Evolutionary conservation across 106 monocot genomes (phyloP).

Genomic region (Acorus gramineus): DNA sequence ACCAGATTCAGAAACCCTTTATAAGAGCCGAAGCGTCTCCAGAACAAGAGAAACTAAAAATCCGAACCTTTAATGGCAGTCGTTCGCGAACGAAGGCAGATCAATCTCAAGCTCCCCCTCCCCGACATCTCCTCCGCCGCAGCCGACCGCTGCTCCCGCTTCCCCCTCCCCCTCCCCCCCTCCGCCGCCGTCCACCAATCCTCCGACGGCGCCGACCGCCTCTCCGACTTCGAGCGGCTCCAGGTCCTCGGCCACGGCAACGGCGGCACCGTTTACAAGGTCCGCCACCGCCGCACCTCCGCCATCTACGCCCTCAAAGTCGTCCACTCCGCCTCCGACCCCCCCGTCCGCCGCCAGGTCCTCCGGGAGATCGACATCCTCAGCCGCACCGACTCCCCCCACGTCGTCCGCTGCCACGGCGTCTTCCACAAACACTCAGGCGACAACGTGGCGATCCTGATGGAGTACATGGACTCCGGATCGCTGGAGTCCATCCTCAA

Average conservation of each 20-base stretch:
- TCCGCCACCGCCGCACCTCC: conserved; percentile 44
- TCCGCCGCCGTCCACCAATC: conserved; percentile 2
- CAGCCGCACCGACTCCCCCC: conserved; percentile 40
- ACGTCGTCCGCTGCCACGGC: conserved; percentile 29
- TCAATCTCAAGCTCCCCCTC: not conserved
- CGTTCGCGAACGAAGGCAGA: conserved; percentile 19
- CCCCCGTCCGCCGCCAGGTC: conserved; percentile 1
- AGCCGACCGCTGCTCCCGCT: conserved; percentile 7
- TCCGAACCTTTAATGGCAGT: conserved; percentile 19
- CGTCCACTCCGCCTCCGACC: conserved; percentile 23
- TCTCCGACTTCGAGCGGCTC: conserved; percentile 67
- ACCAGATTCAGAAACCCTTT: too few species aligned
- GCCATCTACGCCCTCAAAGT: conserved; percentile 60
- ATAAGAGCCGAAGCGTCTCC: too few species aligned
- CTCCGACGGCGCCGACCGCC: conserved; percentile 18
- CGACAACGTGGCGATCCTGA: conserved; percentile 27
- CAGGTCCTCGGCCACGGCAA: conserved; percentile 74
- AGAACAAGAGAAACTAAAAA: too few species aligned
- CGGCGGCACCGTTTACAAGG: conserved; percentile 87
- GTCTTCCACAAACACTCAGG: conserved; percentile 15
- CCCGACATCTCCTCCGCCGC: not conserved
- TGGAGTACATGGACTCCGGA: conserved; percentile 32
- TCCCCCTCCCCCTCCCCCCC: conserved; percentile 1
- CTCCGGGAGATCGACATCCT: conserved; percentile 47
- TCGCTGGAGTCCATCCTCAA: conserved; percentile 16